These are phyloP conservation scores for Dalbergia oliveri DNA, from an alignment of 306 rosid species.

Conservation along the genomic window DNA sequence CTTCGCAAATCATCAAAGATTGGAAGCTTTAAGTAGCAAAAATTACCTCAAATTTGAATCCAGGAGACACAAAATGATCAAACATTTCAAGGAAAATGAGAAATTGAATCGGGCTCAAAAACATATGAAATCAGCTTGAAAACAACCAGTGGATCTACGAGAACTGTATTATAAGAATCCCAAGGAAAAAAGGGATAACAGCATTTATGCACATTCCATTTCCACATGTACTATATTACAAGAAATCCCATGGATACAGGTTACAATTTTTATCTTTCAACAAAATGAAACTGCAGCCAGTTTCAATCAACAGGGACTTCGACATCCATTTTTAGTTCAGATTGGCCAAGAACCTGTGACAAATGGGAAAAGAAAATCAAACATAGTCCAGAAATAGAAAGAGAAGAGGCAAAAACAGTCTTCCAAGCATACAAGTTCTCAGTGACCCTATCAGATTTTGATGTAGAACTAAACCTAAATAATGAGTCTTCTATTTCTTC, in stretches of 20 bases:
- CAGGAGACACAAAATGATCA: background rate
- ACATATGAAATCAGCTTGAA: conserved; percentile 26
- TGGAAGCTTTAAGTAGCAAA: conserved; percentile 24
- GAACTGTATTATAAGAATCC: conserved; percentile 43
- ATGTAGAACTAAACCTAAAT: background rate
- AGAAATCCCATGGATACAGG: conserved; percentile 23
- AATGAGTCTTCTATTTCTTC: background rate
- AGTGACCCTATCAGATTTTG: background rate
- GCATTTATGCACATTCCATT: conserved; percentile 41
- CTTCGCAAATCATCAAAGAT: background rate
- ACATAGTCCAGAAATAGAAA: conserved; percentile 15
- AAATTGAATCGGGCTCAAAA: conserved; percentile 25
- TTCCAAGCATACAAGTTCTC: conserved; percentile 20
- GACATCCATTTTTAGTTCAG: conserved; percentile 78
- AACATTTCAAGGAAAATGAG: conserved; percentile 26
- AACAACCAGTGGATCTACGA: conserved; percentile 38
- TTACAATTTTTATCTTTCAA: conserved; percentile 39
- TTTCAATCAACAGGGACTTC: conserved; percentile 79
- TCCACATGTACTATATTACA: conserved; percentile 43
- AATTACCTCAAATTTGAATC: conserved; percentile 16
- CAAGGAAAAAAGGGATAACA: conserved; percentile 36
- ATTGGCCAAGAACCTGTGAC: conserved; percentile 73
- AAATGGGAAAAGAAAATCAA: conserved; percentile 2
- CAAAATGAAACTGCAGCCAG: conserved; percentile 16
- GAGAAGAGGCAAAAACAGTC: conserved; percentile 3